Evolutionary conservation across 495 filamentous ascomycete species (phyloP).

Genomic region (Trichoderma orchidacearum): DNA sequence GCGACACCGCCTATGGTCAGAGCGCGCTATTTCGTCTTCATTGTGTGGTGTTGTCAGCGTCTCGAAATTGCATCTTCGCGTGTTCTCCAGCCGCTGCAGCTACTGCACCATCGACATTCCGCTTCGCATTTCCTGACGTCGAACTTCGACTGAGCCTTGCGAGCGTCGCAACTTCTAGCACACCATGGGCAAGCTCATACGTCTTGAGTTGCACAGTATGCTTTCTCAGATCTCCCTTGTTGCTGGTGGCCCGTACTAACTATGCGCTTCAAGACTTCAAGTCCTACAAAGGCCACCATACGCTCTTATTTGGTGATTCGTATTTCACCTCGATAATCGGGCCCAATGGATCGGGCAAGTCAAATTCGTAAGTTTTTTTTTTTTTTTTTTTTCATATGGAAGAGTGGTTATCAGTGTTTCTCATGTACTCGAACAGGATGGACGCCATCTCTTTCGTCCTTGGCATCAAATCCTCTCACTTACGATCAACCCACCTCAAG

Average conservation of each 20-base stretch:
- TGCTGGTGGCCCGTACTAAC: not conserved
- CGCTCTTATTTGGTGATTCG: conserved; percentile 87
- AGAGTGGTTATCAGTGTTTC: no score
- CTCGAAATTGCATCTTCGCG: not conserved
- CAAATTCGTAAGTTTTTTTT: conserved; percentile 67
- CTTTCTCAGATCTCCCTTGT: conserved; percentile 1
- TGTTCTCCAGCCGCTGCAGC: not conserved
- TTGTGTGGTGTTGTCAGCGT: not conserved
- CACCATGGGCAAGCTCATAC: conserved; percentile 72
- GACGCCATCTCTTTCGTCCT: conserved; percentile 99
- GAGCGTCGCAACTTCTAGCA: conserved; percentile 7
- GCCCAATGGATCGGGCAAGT: conserved; percentile 98
- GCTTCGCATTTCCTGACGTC: not conserved
- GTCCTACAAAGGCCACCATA: conserved; percentile 93
- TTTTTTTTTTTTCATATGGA: not conserved
- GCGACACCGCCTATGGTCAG: not conserved
- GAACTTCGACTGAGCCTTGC: not conserved
- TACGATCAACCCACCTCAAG: conserved; percentile 87
- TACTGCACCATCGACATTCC: not conserved
- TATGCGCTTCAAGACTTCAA: conserved; percentile 66
- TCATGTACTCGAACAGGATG: conserved; percentile 52
- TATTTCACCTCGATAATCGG: conserved; percentile 99
- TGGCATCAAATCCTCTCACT: conserved; percentile 93
- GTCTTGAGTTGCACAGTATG: conserved; percentile 89
- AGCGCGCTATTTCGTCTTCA: not conserved